These are phyloP conservation scores for Candida palmyrensis DNA, from an alignment of 805 yeast genomes.

Conservation along the genomic window DNA sequence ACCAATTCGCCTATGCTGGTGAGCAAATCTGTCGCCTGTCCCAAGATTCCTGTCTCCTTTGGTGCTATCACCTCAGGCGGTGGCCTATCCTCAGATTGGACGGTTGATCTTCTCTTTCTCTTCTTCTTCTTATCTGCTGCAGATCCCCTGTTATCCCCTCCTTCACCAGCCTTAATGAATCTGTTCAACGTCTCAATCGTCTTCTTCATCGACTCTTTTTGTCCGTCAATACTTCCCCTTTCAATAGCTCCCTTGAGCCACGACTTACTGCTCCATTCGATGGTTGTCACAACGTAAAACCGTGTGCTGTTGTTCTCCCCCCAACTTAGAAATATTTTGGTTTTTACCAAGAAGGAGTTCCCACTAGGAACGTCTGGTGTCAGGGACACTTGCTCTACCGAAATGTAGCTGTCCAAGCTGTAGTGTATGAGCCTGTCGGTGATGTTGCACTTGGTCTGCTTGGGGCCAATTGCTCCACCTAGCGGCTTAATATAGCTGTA, in stretches of 20 bases:
- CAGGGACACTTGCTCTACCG: conserved; percentile 52
- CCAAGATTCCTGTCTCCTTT: conserved; percentile 10
- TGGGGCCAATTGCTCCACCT: conserved; percentile 68
- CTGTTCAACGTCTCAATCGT: conserved; percentile 44
- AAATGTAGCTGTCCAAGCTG: conserved; percentile 44
- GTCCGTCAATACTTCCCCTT: conserved; percentile 69
- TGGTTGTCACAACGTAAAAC: conserved; percentile 46
- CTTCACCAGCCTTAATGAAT: conserved; percentile 19
- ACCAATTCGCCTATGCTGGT: conserved; percentile 19
- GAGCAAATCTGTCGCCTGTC: conserved; percentile 16
- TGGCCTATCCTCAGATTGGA: conserved; percentile 10
- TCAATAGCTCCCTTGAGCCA: conserved; percentile 78
- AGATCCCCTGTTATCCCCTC: conserved; percentile 7
- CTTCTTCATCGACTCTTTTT: conserved; percentile 51
- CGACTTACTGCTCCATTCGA: conserved; percentile 71
- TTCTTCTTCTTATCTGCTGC: conserved; percentile 7
- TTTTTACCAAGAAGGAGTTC: conserved; percentile 55
- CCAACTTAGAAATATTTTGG: conserved; percentile 60
- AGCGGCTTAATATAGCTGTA: conserved; percentile 63
- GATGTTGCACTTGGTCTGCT: conserved; percentile 63
- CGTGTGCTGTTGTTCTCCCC: conserved; percentile 50
- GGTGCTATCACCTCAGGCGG: conserved; percentile 6
- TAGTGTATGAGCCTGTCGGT: conserved; percentile 51
- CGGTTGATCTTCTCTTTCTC: conserved; percentile 8
- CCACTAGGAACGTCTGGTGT: conserved; percentile 89